Percentiles rank a stretch among this genome's conserved stretches.
Evolutionary conservation across 352 stramenopile species (phyloP).

Genomic region (Pythium chondricola): DNA sequence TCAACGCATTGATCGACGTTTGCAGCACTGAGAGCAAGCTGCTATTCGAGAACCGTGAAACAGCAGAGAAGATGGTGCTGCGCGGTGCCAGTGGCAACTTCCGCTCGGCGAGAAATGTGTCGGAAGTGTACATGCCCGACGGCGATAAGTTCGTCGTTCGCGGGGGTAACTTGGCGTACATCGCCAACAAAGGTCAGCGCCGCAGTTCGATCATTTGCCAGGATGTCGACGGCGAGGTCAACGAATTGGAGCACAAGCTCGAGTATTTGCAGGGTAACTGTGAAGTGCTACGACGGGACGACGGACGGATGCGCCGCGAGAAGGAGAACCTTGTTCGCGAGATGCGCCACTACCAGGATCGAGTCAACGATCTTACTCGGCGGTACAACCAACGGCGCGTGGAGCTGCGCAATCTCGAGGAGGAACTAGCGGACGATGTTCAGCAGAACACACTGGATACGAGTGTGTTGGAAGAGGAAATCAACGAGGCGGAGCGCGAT

Average conservation of each 20-base stretch:
- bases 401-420: conserved; percentile 56
- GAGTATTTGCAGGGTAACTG: conserved; percentile 40
- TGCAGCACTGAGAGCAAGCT: conserved; percentile 74
- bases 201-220: conserved; percentile 71
- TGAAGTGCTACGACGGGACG: conserved; percentile 48
- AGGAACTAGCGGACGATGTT: conserved; percentile 56
- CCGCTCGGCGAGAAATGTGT: conserved; percentile 55
- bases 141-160: conserved; percentile 79
- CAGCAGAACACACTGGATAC: conserved; percentile 68
- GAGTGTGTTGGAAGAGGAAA: conserved; percentile 68
- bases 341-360: conserved; percentile 36
- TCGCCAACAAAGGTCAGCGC: conserved; percentile 59
- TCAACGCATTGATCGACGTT: conserved; percentile 76
- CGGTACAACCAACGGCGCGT: conserved; percentile 46
- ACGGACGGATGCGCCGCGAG: conserved; percentile 34
- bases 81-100: conserved; percentile 50
- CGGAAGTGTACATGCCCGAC: conserved; percentile 60
- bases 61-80: conserved; percentile 47
- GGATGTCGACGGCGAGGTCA: conserved; percentile 57
- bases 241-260: conserved; percentile 46
- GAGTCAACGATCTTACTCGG: conserved; percentile 49
- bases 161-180: conserved; percentile 70
- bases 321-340: conserved; percentile 36
- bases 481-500: conserved; percentile 40
- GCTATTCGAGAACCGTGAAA: conserved; percentile 54